Evolutionary conservation across 2,329 filamentous ascomycete genomes (phyloP).

Genomic region (Pseudogymnoascus sp.): DNA sequence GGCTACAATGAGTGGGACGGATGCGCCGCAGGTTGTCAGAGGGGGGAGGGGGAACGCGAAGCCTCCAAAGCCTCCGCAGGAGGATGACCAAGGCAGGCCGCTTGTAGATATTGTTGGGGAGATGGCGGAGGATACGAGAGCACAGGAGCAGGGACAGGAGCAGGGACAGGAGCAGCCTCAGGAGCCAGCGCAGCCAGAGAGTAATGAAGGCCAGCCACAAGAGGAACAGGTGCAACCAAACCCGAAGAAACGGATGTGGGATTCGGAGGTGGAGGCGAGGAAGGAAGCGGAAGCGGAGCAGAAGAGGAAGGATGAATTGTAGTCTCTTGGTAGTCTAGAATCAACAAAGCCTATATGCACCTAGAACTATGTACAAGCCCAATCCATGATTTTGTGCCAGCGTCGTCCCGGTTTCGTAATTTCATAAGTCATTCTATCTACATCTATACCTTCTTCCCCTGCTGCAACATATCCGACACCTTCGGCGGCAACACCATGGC

Average conservation of each 20-base stretch:
- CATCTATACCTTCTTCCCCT: constrained; percentile 49
- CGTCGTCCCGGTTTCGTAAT: background rate
- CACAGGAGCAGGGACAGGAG: constrained; percentile 9
- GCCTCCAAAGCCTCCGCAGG: constrained; percentile 35
- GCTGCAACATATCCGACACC: constrained; percentile 63
- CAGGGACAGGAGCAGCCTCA: constrained; percentile 9
- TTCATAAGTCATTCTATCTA: background rate
- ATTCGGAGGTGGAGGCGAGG: constrained; percentile 37
- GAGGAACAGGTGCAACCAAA: constrained; percentile 36
- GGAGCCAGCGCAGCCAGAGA: constrained; percentile 8
- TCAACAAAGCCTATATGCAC: background rate
- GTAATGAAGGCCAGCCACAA: constrained; percentile 7
- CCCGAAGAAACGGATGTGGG: constrained; percentile 56
- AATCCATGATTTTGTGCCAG: background rate
- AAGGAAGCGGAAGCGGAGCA: constrained; percentile 14
- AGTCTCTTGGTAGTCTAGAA: background rate
- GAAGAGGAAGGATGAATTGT: constrained; percentile 11
- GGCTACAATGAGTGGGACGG: constrained; percentile 14
- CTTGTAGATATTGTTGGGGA: constrained; percentile 47
- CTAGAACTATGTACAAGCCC: background rate
- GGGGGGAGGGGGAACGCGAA: constrained; percentile 15
- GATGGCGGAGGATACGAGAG: constrained; percentile 38
- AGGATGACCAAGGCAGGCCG: constrained; percentile 34
- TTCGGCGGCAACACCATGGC: constrained; percentile 84
- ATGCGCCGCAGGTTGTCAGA: constrained; percentile 18